phyloP scores from a whole-genome alignment of 2,329 filamentous ascomycete genomes.

The Fusarium sp. region DNA sequence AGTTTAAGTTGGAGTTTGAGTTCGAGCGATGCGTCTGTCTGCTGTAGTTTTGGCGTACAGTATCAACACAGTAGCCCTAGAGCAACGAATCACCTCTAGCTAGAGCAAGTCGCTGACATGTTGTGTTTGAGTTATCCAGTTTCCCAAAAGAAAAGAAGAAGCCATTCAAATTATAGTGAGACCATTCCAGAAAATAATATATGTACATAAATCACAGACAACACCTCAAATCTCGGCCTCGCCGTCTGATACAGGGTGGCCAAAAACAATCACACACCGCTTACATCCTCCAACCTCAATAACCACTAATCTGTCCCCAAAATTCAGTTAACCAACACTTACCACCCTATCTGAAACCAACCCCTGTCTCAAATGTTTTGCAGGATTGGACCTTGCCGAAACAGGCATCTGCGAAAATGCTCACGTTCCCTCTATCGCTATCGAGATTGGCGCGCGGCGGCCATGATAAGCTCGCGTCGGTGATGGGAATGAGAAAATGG shows the following conservation, averaged over 20 bases:
- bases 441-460: constrained; percentile 34
- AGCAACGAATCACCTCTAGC: too few relatives aligned
- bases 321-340: background rate
- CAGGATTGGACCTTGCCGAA: constrained; percentile 27
- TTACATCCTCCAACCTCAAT: background rate
- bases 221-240: background rate
- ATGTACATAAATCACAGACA: background rate
- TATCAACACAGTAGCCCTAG: too few relatives aligned
- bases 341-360: background rate
- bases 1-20: background rate
- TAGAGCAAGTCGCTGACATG: too few relatives aligned
- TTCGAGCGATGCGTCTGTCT: too few relatives aligned
- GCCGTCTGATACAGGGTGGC: background rate
- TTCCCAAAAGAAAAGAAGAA: background rate
- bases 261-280: background rate
- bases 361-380: constrained; percentile 21
- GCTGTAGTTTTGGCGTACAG: too few relatives aligned
- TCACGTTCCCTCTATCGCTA: constrained; percentile 25
- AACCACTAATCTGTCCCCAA: background rate
- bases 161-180: background rate
- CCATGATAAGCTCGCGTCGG: constrained; percentile 5
- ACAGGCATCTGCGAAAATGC: constrained; percentile 35
- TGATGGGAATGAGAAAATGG: background rate
- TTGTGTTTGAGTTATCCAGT: too few relatives aligned
- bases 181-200: background rate